Conservation (phyloP, 2,329 filamentous ascomycete genomes). For the Cephalotrichum gorgonifer region DNA sequence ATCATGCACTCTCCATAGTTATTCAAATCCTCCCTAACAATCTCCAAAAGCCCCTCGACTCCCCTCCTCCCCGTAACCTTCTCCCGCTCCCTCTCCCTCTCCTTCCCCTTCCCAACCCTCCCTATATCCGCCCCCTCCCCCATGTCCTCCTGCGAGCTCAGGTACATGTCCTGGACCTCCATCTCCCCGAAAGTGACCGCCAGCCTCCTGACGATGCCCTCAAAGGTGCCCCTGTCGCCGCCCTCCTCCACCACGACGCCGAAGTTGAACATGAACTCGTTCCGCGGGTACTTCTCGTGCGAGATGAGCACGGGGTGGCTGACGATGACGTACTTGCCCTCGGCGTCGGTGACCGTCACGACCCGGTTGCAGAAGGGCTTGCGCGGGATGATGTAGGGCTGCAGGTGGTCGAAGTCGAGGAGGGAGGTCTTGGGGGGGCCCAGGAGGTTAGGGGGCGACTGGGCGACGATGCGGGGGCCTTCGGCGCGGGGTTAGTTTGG, state of each 20-base stretch:
- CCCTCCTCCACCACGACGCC: constrained; percentile 64
- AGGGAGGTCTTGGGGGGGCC: constrained; percentile 47
- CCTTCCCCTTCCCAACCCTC: constrained; percentile 20
- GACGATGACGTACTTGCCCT: constrained; percentile 64
- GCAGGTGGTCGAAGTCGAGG: constrained; percentile 76
- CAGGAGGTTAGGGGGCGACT: constrained; percentile 20
- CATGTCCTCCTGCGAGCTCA: constrained; percentile 57
- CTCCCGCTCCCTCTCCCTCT: constrained; percentile 14
- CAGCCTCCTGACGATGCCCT: constrained; percentile 75
- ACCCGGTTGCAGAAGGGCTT: constrained; percentile 93
- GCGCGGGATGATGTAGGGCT: constrained; percentile 87
- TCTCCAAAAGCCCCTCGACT: constrained; percentile 77
- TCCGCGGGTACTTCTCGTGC: constrained; percentile 72
- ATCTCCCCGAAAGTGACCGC: constrained; percentile 78
- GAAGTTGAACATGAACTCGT: constrained; percentile 98
- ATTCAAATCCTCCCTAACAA: constrained; percentile 77
- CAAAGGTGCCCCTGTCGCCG: constrained; percentile 66
- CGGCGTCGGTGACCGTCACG: constrained; percentile 65
- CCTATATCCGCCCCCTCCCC: constrained; percentile 25
- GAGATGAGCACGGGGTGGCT: constrained; percentile 85
- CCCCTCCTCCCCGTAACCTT: constrained; percentile 28
- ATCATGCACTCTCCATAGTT: constrained; percentile 99
- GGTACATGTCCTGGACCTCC: constrained; percentile 82
- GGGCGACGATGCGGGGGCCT: constrained; percentile 45
- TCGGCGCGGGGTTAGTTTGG: constrained; percentile 19